Conservation (phyloP, 306 rosid species). For the Crataegus laevigata region DNA sequence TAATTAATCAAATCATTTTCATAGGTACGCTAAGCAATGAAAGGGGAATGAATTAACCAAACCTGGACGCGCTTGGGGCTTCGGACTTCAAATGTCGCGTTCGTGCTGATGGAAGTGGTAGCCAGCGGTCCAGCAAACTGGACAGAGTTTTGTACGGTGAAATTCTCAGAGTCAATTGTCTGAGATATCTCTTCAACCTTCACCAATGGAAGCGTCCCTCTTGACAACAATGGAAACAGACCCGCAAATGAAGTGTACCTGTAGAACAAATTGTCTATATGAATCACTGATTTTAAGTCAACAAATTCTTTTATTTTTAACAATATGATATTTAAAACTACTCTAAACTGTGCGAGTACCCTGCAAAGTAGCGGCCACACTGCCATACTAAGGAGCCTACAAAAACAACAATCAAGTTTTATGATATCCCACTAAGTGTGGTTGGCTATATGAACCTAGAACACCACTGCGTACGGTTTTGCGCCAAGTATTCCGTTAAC, state of each 20-base stretch:
- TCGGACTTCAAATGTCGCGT: constrained; percentile 71
- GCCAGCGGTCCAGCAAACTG: constrained; percentile 72
- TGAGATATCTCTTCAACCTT: constrained; percentile 90
- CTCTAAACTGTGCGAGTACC: too few relatives aligned
- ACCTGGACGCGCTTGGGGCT: constrained; percentile 93
- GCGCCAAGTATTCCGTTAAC: too few relatives aligned
- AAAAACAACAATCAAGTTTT: too few relatives aligned
- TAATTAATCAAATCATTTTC: neutral
- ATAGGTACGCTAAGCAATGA: neutral
- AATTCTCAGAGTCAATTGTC: constrained; percentile 58
- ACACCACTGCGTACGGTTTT: too few relatives aligned
- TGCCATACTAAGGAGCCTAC: too few relatives aligned
- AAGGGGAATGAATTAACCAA: neutral
- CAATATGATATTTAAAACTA: too few relatives aligned
- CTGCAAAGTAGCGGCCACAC: too few relatives aligned
- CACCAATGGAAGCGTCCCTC: constrained; percentile 54
- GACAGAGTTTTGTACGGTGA: constrained; percentile 76
- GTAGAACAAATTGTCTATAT: neutral
- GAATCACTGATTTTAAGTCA: too few relatives aligned
- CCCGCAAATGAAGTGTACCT: constrained; percentile 84
- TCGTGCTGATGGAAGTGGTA: constrained; percentile 78
- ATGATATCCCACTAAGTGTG: too few relatives aligned
- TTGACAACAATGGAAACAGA: constrained; percentile 69
- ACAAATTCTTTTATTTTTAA: too few relatives aligned
- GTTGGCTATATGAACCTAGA: too few relatives aligned